These are phyloP conservation scores for Pleurotus sapidus DNA, from an alignment of 768 basidiomycete species.

Conservation along the genomic window DNA sequence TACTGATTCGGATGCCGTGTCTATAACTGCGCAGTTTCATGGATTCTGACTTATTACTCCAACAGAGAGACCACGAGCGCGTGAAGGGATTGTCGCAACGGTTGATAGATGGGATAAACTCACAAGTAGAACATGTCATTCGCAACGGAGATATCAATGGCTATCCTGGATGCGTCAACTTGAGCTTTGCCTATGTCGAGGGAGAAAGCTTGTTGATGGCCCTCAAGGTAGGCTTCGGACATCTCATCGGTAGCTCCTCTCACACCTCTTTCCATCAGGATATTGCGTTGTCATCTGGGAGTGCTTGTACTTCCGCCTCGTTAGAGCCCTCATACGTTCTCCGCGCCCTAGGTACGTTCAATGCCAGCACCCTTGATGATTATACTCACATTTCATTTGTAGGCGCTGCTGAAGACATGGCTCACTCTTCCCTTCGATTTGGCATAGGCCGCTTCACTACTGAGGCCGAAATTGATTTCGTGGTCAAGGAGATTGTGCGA, in stretches of 20 bases:
- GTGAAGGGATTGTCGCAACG: conserved; percentile 76
- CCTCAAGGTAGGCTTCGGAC: conserved; percentile 62
- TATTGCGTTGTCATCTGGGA: conserved; percentile 95
- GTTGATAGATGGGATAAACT: conserved; percentile 76
- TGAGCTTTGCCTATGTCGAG: conserved; percentile 95
- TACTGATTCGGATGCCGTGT: conserved; percentile 54
- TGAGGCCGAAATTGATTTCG: conserved; percentile 94
- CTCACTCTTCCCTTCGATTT: conserved; percentile 95
- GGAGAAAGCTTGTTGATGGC: conserved; percentile 98
- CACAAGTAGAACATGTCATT: conserved; percentile 85
- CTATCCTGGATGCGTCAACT: conserved; percentile 94
- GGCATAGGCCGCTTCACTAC: conserved; percentile 98
- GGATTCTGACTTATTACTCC: conserved; percentile 19
- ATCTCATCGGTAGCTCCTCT: not conserved
- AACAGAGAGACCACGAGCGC: conserved; percentile 75
- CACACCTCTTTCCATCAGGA: conserved; percentile 48
- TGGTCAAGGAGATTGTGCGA: conserved; percentile 80
- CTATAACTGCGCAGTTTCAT: not conserved
- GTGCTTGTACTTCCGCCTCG: conserved; percentile 97
- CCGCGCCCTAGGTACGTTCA: conserved; percentile 75
- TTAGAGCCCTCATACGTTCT: conserved; percentile 98
- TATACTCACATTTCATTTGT: conserved; percentile 3
- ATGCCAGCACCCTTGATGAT: not conserved
- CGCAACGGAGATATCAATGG: conserved; percentile 92
- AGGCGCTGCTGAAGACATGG: conserved; percentile 99